A percentile compares a stretch with the other conserved stretches of the same genome.
Evolutionary conservation across 2,329 filamentous ascomycete species (phyloP).

Genomic region (Daldinia sp.): DNA sequence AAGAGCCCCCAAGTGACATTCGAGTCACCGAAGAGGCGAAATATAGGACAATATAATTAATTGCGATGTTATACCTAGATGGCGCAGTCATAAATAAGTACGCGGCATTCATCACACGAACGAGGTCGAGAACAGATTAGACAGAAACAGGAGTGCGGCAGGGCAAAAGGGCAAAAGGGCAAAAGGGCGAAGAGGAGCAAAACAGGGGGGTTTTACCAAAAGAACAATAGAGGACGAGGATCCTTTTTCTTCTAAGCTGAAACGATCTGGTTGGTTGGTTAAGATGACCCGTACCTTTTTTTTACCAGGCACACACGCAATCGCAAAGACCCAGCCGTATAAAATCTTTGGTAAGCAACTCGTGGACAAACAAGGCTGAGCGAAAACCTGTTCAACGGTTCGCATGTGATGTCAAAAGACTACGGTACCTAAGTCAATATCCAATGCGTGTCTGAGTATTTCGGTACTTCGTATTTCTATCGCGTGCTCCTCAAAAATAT

Average conservation of each 20-base stretch:
- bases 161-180: slow-evolving; percentile 18
- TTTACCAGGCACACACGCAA: slow-evolving; percentile 31
- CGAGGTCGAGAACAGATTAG: slow-evolving; percentile 15
- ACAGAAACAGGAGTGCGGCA: slow-evolving; percentile 38
- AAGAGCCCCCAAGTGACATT: slow-evolving; percentile 31
- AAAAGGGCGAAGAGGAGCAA: slow-evolving; percentile 1
- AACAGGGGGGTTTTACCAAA: slow-evolving; percentile 19
- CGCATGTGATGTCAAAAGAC: slow-evolving; percentile 34
- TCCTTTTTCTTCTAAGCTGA: slow-evolving; percentile 32
- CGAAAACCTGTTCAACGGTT: slow-evolving; percentile 23
- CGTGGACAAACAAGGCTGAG: slow-evolving; percentile 42
- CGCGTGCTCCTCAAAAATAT: slow-evolving; percentile 29
- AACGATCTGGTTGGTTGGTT: slow-evolving; percentile 33
- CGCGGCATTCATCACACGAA: slow-evolving; percentile 33
- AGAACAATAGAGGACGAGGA: slow-evolving; percentile 24
- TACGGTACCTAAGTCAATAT: slow-evolving; percentile 18
- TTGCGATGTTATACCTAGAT: slow-evolving; percentile 25
- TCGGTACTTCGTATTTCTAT: slow-evolving; percentile 10
- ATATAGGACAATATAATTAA: slow-evolving; percentile 30
- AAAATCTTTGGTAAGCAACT: slow-evolving; percentile 26
- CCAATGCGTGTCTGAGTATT: slow-evolving; percentile 25
- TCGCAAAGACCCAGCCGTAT: slow-evolving; percentile 5
- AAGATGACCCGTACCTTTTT: slow-evolving; percentile 30
- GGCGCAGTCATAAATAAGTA: slow-evolving; percentile 31
- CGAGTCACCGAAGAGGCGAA: slow-evolving; percentile 29